Base-by-base conservation (phyloP, 495 filamentous ascomycete genomes). In the Daldinia concentrica region DNA sequence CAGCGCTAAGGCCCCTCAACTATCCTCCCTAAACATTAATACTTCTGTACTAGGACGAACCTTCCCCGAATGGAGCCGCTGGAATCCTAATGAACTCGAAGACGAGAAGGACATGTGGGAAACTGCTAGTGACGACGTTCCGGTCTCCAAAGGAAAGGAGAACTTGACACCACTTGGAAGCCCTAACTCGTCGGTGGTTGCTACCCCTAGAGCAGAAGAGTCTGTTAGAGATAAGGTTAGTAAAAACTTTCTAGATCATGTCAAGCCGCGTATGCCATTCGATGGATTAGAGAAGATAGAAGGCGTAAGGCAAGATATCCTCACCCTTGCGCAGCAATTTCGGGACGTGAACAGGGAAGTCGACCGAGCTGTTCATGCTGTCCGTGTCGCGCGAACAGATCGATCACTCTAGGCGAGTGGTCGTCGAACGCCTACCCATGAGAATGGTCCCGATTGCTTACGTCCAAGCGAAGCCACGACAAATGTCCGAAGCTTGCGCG, bases 11-110 rank as follows among this genome's bases (percentile, higher is more conserved):
- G 30, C 59, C 5, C 43, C 71, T 15, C 72, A 68, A n/a, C 65
- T 58, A 24, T 36, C 65, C 45, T 45, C 67, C 15, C 66, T 72
- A 19, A 56, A 66, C 34, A 83, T 90, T 72, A 87, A 90, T 79
- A 90, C 88, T 6, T 91, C 88, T 8, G 88, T 84, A 37, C 80
- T 91, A 50, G 86, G 86, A 24, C 86, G 84, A 71, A 82, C 85
- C 58, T 90, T 91, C 77, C 89, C 89, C 24, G 85, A 90, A 69
- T 90, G 82, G 82, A 80, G 76, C 43, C 73, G 76, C 12, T 73
- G 71, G 55, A 66, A 71, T 32, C 52, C 73, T 72, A 32, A 66
- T 74, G 39, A 30, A 48, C 66, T 71, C 69, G 56, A 72, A 69
- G 58, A 69, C 34, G 54, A 71, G 6, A 70, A 58, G 11, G 68